A percentile compares a stretch with the other conserved stretches of the same genome.
phyloP scores from a whole-genome alignment of 2,329 filamentous ascomycete species.

The Aspergillus glaucus region DNA sequence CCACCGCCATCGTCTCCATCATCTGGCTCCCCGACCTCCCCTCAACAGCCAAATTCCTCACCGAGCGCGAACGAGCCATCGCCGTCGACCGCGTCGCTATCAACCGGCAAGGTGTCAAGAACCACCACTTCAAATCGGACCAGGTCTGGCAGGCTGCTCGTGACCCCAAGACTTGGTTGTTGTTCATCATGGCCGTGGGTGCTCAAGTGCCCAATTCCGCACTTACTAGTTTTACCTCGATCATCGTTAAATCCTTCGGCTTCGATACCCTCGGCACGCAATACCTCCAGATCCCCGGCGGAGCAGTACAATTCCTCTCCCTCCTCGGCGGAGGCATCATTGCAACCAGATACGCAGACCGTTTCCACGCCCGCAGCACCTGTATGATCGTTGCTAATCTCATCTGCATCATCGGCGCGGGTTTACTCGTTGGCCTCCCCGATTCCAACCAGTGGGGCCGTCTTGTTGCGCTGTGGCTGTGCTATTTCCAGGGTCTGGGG shows the following conservation, averaged over 20 bases:
- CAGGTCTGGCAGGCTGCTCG: conserved; percentile 43
- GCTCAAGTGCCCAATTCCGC: conserved; percentile 54
- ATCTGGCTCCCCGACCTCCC: conserved; percentile 41
- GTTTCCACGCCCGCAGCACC: conserved; percentile 46
- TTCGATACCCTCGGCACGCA: conserved; percentile 48
- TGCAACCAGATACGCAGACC: conserved; percentile 41
- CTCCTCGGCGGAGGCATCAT: conserved; percentile 47
- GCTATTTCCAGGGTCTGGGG: conserved; percentile 49
- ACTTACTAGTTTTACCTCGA: conserved; percentile 47
- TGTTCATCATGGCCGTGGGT: conserved; percentile 49
- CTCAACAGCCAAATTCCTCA: conserved; percentile 40
- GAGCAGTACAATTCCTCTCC: conserved; percentile 51
- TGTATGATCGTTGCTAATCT: conserved; percentile 53
- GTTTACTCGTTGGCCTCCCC: conserved; percentile 48
- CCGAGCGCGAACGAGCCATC: conserved; percentile 36
- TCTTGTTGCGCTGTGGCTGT: conserved; percentile 53
- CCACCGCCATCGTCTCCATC: conserved; percentile 31
- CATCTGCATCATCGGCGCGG: conserved; percentile 50
- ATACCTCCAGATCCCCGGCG: conserved; percentile 56
- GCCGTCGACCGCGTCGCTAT: conserved; percentile 48
- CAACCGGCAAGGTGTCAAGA: conserved; percentile 52
- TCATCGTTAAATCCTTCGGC: conserved; percentile 44
- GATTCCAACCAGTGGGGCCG: conserved; percentile 50
- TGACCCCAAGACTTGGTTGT: conserved; percentile 56
- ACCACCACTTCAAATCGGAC: conserved; percentile 42